A percentile compares a stretch with the other conserved stretches of the same genome.
Conservation (phyloP, 2,329 filamentous ascomycete genomes). For the Pseudophaeomoniella oleicola region DNA sequence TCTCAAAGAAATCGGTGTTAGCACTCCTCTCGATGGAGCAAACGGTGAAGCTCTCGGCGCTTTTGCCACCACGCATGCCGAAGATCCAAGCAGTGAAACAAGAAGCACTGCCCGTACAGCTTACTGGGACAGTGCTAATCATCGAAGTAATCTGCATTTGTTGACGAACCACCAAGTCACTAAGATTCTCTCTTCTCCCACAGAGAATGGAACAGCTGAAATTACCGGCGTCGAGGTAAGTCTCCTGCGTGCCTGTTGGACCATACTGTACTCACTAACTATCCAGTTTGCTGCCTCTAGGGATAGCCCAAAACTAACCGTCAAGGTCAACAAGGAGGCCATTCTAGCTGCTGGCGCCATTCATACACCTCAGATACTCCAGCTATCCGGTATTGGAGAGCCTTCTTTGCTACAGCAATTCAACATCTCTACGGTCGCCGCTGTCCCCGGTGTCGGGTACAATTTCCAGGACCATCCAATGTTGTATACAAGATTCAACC, state of each 20-base stretch:
- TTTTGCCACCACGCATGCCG: conserved; percentile 4
- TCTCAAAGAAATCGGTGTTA: conserved; percentile 3
- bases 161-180: conserved; percentile 9
- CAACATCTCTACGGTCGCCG: conserved; percentile 24
- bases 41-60: conserved; percentile 2
- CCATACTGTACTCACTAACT: conserved; percentile 8
- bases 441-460: conserved; percentile 34
- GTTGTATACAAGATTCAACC: conserved; percentile 7
- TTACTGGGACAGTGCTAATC: conserved; percentile 21
- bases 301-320: conserved; percentile 14
- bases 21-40: conserved; percentile 1
- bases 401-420: conserved; percentile 19
- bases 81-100: conserved; percentile 20
- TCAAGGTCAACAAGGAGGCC: too few relatives aligned
- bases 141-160: conserved; percentile 20
- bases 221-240: conserved; percentile 5
- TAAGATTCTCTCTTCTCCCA: conserved; percentile 8
- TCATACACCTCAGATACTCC: conserved; percentile 29
- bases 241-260: neutral
- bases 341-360: conserved; percentile 28
- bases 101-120: conserved; percentile 24
- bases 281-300: conserved; percentile 3
- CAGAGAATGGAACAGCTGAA: conserved; percentile 3
- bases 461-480: conserved; percentile 17
- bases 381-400: conserved; percentile 36